These are phyloP conservation scores for Xylaria sp. DNA, from an alignment of 495 filamentous ascomycete genomes.

Conservation along the genomic window DNA sequence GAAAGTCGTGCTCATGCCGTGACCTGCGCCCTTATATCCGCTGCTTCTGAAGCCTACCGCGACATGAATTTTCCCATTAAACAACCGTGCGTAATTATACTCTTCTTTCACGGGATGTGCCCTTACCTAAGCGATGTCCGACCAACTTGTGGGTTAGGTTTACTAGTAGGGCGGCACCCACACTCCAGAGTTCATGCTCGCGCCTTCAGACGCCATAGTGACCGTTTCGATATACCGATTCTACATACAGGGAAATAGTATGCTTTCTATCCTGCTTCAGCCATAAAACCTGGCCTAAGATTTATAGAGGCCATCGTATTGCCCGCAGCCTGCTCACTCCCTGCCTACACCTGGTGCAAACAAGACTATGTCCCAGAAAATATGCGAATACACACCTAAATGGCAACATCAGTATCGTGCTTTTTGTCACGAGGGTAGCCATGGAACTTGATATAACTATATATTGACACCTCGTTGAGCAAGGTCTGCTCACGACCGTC, in stretches of 20 bases:
- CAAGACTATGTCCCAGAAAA: neutral
- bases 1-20: neutral
- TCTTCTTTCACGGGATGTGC: neutral
- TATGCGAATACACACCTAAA: neutral
- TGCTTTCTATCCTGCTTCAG: neutral
- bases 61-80: neutral
- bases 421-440: neutral
- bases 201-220: neutral
- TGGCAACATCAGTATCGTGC: neutral
- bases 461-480: too few species aligned
- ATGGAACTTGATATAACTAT: neutral
- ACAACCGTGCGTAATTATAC: neutral
- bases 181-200: neutral
- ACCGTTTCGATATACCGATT: neutral
- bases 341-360: neutral
- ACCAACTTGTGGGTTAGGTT: neutral
- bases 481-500: neutral
- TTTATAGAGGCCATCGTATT: neutral
- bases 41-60: neutral
- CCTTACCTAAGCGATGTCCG: neutral
- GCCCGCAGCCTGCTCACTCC: neutral
- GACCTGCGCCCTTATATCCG: neutral
- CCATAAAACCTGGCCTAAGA: neutral
- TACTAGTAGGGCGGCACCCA: neutral
- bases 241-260: neutral